Base-by-base conservation (phyloP, 2,329 filamentous ascomycete species). In the Diaporthe velutina region DNA sequence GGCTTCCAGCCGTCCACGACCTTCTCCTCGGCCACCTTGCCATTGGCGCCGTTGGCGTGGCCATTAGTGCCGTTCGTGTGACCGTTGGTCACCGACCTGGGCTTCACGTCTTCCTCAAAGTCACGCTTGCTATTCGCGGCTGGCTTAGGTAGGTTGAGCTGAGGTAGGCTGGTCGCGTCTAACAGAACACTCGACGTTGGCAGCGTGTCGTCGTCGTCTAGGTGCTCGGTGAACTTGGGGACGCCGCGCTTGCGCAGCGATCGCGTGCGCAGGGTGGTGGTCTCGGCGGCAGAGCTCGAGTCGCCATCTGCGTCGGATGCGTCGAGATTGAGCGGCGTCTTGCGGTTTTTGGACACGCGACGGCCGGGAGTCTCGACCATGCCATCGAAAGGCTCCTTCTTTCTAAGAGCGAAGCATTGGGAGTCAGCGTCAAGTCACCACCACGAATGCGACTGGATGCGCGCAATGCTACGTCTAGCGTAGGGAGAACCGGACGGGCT, bases 341-440 rank as follows among this genome's bases (percentile, higher is more conserved):
- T 89, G 78, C 89, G 87, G 79, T 88, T 86, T 60, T 84, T 84
- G 74, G 85, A 84, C 42, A 73, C 72, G 57, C 84, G 83, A 57
- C 87, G 88, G 55, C 83, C 78, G 35, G 89, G 89, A 12, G 89
- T 91, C 81, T 90, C 89, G 75, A 91, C 83, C 89, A 91, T 90
- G 78, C 90, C 90, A 48, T 90, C 86, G 78, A 90, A 91, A 74
- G 90, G 87, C 80, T 91, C 89, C 83, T 90, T 90, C 83, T 91
- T 91, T 78, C 90, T 91, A 71, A 70, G 33, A 45, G 19, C 4
- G 13, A 17, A 22, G 33, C 48, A 12, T 8, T 25, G n/a, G 15
- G 22, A 15, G n/a, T 73, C 50, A 68, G 66, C 48, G 38, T 28
- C 19, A 52, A 40, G 28, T 40, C 50, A 52, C 7, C 10, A 5